Base-by-base conservation (phyloP, 176 grass and related monocot genomes). In the Rhynchospora breviuscula region DNA sequence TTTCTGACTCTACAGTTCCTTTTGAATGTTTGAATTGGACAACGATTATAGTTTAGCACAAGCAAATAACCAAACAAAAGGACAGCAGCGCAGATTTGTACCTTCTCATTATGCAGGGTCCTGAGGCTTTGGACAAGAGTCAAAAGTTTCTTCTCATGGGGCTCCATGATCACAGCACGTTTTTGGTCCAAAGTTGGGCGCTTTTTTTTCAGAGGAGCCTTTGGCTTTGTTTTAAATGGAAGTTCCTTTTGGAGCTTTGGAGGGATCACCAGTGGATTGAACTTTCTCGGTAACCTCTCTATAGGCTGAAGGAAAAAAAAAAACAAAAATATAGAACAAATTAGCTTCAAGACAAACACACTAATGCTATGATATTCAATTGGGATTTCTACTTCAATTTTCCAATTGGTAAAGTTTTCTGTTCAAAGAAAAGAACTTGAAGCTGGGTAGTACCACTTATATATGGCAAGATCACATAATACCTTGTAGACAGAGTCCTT, bases 401-500 rank as follows among this genome's bases (percentile, higher is more conserved):
- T 68, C 17, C 8, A 51, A 52, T 29, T 65, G 63, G 67, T 8
- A 46, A 19, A 45, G 44, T 47, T 10, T 46, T 64, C 53, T 10
- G 14, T 48, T 49, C 21, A 62, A 15, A 81, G 29, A 18, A 31
- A 75, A 71, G 46, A 19, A n/a, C 29, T 59, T 15, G 47, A 79
- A 72, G 15, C 60, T 58, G 84, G 10, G 7, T 7, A 66, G 25
- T 80, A 78, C 2, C 22, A 58, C 85, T 62, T 25, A 0, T 56
- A 81, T 33, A 35, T 80, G 53, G 7, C 61, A 83, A 22, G 10
- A 1, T 63, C 17, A 43, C 17, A 79, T 14, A 70, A 12, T 80
- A 95, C 96, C 96, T 95, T 93, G 87, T 93, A 99, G 82, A 81
- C 83, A 1, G 96, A 99, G 84, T 99, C 96, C 74, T 88, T 95